Evolutionary conservation across 129 eudicot genomes (phyloP).

Genomic region (Pulicaria dysenterica): DNA sequence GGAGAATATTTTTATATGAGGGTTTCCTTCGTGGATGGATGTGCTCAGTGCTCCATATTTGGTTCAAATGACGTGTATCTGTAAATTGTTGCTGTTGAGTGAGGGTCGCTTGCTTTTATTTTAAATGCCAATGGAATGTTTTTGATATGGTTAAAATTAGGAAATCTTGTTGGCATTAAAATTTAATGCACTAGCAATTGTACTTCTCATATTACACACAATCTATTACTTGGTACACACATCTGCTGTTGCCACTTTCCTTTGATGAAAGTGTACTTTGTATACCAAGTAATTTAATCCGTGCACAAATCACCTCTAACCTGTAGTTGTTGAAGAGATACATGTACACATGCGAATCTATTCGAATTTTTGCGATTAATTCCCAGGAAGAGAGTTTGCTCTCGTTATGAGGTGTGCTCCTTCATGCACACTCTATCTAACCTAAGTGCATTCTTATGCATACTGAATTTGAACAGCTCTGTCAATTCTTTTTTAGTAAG

Average conservation of each 20-base stretch:
- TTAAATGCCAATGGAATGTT: neutral
- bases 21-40: too few relatives aligned
- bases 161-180: slow-evolving; percentile 1
- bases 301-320: too few relatives aligned
- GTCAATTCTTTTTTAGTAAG: neutral
- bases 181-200: slow-evolving; percentile 7
- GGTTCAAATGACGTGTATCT: neutral
- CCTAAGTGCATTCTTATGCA: neutral
- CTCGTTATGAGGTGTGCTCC: neutral
- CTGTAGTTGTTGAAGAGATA: slow-evolving; percentile 5
- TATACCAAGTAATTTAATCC: too few relatives aligned
- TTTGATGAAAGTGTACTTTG: too few relatives aligned
- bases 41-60: too few relatives aligned
- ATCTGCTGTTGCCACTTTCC: too few relatives aligned
- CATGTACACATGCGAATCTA: neutral
- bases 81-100: neutral
- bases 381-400: neutral
- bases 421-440: too few relatives aligned
- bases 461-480: neutral
- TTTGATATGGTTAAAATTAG: neutral
- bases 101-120: too few relatives aligned
- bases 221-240: neutral
- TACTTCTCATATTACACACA: neutral
- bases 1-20: neutral
- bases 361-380: neutral